Evolutionary conservation across 2,329 filamentous ascomycete genomes (phyloP), one percentile per base, ranked within the genome.

Genomic region (Sphaerulina musiva): DNA sequence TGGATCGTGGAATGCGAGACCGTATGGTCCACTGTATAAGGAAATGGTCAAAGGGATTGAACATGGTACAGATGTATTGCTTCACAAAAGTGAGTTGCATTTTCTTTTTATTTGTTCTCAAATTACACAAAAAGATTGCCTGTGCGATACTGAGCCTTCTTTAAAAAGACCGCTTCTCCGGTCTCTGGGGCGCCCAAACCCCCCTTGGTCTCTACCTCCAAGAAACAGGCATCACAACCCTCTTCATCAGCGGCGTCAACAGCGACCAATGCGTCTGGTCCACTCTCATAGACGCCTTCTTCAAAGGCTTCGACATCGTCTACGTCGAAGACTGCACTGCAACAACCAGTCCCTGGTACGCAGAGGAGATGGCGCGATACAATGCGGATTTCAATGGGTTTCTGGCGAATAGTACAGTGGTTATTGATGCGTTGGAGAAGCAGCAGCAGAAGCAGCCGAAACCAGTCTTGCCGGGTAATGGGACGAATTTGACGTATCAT

Each of bases 201-300:
- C 66, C 66, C 0, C 59, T 64, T 14, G 66, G 66, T 4, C 57
- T 66, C 10, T 69, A 62, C 55, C 44, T 68, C 31, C 64, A 67
- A 52, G 66, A 66, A 50, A 67, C 66, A 29, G 61, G 64, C 41
- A 67, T 66, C 53, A 68, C 66, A 34, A 68, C 65, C 1, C 58
- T 68, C 12, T 68, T 68, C 57, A 64, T 68, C 20, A 65, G 65
- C 4, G 66, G 66, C 41, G 66, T 68, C 5, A 68, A 68, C 48
- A 65, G 63, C 2, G 66, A 69, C 55, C 66, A 68, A 50, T 68
- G 66, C 46, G 66, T 68, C 17, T 69, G 65, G 65, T 59, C 62
- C 17, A 68, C 64, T 11, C 59, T 69, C 31, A 59, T 67, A 1
- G 66, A 69, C 53, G 66, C 66, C 0, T 67, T 66, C 53, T 69